Evolutionary conservation across 2,329 filamentous ascomycete species (phyloP), one percentile per base, ranked within the genome.

Genomic region (Ceratocystis albifundus): DNA sequence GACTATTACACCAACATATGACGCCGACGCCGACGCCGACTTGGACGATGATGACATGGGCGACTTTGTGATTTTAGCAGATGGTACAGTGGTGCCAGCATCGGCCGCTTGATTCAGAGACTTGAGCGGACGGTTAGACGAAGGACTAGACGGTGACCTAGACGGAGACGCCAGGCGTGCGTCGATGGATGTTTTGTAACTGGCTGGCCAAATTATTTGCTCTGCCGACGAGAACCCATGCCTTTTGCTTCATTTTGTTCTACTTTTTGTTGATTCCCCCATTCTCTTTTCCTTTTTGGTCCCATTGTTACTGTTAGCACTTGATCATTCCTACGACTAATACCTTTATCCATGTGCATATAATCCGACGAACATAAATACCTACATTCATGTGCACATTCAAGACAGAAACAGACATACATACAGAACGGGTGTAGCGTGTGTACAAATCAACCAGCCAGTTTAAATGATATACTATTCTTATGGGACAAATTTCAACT

Each of bases 21-120:
- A 67, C 45, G 45, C 44, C n/a, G 66, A 67, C 45, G 45, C 44
- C n/a, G 66, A 61, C 2, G 66, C 53, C 6, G 53, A 59, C 32
- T 22, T 45, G 6, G 41, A 67, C 41, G 66, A 67, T 22, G 66
- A 68, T 36, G 66, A 68, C 41, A 65, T 68, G 59, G 66, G 61
- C 6, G 66, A 68, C 36, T 68, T 68, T 50, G 61, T 65, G n/a
- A 68, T 68, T 59, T 55, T 68, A 48, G 63, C 66, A 5, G 66
- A 68, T 25, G 66, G 66, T n/a, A 65, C 66, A 4, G 66, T 68
- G 17, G 66, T 68, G 15, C 66, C 64, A n/a, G 50, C 22, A 44
- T 45, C 63, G 50, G 61, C 25, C 4, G 12, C 41, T 10, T 28
- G 22, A 30, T 46, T 48, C 6, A 8, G 36, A 41, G 10, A 41